These are phyloP conservation scores for Globisporangium sylvaticum DNA, from an alignment of 352 stramenopile genomes.

Conservation along the genomic window DNA sequence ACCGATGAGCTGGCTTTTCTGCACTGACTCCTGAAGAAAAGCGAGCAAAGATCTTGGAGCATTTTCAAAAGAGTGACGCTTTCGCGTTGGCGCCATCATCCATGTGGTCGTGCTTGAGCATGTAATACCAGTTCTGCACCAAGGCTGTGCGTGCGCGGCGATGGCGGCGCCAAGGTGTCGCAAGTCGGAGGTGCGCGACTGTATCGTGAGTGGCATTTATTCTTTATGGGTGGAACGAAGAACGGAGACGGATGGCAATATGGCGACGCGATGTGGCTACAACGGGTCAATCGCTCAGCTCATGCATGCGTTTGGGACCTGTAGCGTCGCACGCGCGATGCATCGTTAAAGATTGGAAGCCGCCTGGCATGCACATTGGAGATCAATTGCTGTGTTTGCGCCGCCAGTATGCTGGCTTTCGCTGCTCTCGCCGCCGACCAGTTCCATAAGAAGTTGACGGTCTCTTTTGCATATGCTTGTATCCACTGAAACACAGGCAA, in stretches of 20 bases:
- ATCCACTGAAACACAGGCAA: neutral
- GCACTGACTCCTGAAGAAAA: neutral
- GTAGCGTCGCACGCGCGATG: neutral
- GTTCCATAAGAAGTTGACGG: too few species aligned
- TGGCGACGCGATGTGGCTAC: constrained; percentile 2
- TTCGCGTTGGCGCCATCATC: too few species aligned
- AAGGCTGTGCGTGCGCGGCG: neutral
- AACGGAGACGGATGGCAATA: neutral
- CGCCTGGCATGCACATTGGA: too few species aligned
- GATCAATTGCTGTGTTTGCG: too few species aligned
- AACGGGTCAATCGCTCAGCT: neutral
- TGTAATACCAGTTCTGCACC: too few species aligned
- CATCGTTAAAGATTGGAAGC: neutral
- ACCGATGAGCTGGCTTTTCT: neutral
- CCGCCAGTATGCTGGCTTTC: too few species aligned
- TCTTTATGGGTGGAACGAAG: neutral
- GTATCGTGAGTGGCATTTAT: neutral
- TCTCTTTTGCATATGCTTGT: too few species aligned
- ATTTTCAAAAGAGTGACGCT: neutral
- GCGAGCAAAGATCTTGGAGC: neutral
- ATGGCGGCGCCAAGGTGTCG: neutral
- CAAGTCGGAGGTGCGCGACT: neutral
- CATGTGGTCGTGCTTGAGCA: too few species aligned
- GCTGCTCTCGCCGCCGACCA: too few species aligned
- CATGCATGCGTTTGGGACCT: neutral